Evolutionary conservation across 2,329 filamentous ascomycete species (phyloP).

Genomic region (Meredithiella fracta): DNA sequence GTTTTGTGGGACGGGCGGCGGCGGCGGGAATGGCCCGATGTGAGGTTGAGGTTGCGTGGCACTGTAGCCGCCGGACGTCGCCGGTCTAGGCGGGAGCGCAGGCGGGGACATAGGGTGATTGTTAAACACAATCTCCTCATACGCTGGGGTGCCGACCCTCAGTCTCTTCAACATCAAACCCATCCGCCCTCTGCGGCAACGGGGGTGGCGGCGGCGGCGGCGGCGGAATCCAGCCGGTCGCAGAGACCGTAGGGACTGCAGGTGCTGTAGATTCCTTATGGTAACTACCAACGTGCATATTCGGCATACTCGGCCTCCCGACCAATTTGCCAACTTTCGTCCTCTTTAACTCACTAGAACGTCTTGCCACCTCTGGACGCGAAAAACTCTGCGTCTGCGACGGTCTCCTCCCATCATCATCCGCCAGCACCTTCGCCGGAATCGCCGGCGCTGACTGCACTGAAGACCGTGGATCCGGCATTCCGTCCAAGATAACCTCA

Average conservation of each 20-base stretch:
- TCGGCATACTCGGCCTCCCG: slow-evolving; percentile 10
- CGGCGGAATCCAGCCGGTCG: too few species aligned
- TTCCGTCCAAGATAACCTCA: neutral
- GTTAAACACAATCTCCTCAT: neutral
- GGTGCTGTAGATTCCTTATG: too few species aligned
- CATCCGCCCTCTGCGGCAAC: neutral
- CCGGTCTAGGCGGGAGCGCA: slow-evolving; percentile 1
- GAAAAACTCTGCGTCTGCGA: neutral
- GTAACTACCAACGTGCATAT: slow-evolving; percentile 7
- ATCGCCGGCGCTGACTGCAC: neutral
- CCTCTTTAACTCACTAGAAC: neutral
- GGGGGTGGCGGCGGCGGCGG: neutral
- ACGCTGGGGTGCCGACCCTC: neutral
- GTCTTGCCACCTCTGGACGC: too few species aligned
- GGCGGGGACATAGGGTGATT: neutral
- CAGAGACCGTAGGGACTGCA: neutral
- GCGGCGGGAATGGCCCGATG: neutral
- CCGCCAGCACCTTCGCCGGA: neutral
- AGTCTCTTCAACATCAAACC: neutral
- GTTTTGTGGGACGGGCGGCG: neutral
- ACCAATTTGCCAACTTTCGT: neutral
- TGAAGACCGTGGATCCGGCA: neutral
- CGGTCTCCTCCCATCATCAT: neutral
- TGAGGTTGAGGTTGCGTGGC: too few species aligned
- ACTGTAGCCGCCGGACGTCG: neutral